Base-by-base conservation (phyloP, 352 stramenopile genomes). In the Phytophthora brassicae region DNA sequence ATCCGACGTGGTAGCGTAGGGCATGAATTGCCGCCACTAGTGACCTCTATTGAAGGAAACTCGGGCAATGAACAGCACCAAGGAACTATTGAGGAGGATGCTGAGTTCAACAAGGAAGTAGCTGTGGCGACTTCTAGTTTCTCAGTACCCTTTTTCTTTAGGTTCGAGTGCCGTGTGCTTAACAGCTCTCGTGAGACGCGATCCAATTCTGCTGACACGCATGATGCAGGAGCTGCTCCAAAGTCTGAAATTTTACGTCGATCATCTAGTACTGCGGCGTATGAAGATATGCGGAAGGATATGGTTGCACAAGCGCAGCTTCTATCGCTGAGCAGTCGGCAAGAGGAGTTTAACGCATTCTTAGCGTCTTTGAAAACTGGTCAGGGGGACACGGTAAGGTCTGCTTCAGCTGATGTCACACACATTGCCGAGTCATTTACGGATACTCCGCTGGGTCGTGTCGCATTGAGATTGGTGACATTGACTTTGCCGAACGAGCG, bases 131-230 rank as follows among this genome's bases (percentile, higher is more conserved):
- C 83, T 8, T 95, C 84, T 14, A 91, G 78, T 28, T 91, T 94
- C 52, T 94, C 83, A 12, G 74, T 86, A 7, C 84, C 87, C 33
- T 93, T 94, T 51, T 95, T 95, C 61, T 89, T 95, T 24, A 84
- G 70, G 9, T 94, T 94, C 43, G 87, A 95, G 55, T 94, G 76
- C 33, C 81, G 79, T 20, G 69, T 92, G 48, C 54, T 92, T 16
- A 77, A 57, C 23, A 62, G 49, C 11, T 64, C 70, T 26, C 67
- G 70, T 6, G 66, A 70, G 14, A 65, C 41, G 35, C 60, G 62
- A 8, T 62, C 56, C 11, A 74, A 62, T 45, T 68, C 56, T 41
- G 53, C 44, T 11, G 56, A 74, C 23, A 41, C 45, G 13, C 51
- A 64, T 35, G 29, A 23, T 36, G 13, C 52, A 26, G 54, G 44